Evolutionary conservation across 495 filamentous ascomycete species (phyloP).

Genomic region (Tuber brumale): DNA sequence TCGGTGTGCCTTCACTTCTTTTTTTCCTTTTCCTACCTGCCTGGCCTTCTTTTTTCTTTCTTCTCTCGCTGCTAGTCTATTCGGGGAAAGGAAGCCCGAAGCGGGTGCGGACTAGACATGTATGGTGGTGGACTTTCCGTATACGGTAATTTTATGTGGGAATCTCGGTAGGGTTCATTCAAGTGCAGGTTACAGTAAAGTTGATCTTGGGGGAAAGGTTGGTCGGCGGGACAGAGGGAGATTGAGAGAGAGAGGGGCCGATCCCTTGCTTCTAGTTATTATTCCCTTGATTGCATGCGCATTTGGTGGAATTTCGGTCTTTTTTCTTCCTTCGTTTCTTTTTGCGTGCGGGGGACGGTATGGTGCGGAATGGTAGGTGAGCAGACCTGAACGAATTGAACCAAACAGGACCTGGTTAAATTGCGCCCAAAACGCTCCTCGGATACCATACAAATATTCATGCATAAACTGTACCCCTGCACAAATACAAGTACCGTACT

Average conservation of each 20-base stretch:
- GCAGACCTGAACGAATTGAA: not conserved
- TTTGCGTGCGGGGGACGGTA: not conserved
- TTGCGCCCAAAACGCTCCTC: not conserved
- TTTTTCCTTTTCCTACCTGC: not conserved
- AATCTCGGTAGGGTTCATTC: not conserved
- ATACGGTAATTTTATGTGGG: not conserved
- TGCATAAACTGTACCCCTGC: not conserved
- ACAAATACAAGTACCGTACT: not conserved
- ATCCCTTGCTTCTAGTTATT: not conserved
- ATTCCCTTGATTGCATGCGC: not conserved
- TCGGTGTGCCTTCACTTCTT: not conserved
- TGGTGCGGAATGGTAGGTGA: not conserved
- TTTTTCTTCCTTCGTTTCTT: not conserved
- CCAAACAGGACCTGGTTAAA: not conserved
- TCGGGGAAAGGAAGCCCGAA: constrained; percentile 1
- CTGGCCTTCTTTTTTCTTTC: not conserved
- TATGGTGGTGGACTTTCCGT: constrained; percentile 1
- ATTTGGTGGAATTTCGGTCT: not conserved
- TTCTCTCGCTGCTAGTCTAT: not conserved
- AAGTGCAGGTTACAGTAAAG: not conserved
- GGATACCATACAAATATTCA: not conserved
- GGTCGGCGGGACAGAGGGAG: not conserved
- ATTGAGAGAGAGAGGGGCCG: not conserved
- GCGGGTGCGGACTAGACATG: not conserved
- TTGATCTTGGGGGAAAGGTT: not conserved